Evolutionary conservation across 495 filamentous ascomycete species (phyloP).

Genomic region (Aspergillus cristatus): DNA sequence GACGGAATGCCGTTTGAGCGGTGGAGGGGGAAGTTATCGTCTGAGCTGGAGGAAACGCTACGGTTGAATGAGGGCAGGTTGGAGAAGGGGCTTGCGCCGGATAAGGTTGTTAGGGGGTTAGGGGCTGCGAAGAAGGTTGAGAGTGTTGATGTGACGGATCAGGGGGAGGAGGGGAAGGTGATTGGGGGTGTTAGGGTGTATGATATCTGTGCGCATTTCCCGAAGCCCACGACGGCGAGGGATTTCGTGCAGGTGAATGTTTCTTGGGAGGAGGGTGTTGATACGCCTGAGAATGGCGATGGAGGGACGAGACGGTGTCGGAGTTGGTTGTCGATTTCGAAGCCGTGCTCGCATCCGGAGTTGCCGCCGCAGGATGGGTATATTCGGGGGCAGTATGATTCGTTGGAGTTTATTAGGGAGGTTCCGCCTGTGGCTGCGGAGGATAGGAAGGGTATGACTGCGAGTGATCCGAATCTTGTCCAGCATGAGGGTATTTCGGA

Average conservation of each 20-base stretch:
- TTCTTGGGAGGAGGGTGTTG: slow-evolving; percentile 33
- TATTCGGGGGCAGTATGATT: slow-evolving; percentile 81
- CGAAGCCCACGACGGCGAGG: slow-evolving; percentile 74
- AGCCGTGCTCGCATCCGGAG: slow-evolving; percentile 68
- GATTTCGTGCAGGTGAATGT: slow-evolving; percentile 78
- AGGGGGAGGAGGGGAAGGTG: slow-evolving; percentile 26
- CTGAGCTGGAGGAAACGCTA: slow-evolving; percentile 45
- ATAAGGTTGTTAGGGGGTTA: slow-evolving; percentile 66
- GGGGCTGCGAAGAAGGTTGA: slow-evolving; percentile 58
- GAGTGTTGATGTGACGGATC: slow-evolving; percentile 39
- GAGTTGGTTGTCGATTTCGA: slow-evolving; percentile 80
- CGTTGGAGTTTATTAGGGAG: slow-evolving; percentile 84
- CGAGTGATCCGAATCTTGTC: not conserved
- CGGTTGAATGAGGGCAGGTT: slow-evolving; percentile 51
- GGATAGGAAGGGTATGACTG: not conserved
- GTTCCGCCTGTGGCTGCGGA: slow-evolving; percentile 41
- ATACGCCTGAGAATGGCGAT: slow-evolving; percentile 2
- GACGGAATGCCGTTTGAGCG: slow-evolving; percentile 61
- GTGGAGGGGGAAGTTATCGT: slow-evolving; percentile 43
- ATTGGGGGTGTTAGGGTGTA: slow-evolving; percentile 50
- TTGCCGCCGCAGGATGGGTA: slow-evolving; percentile 58
- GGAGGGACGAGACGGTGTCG: slow-evolving; percentile 24
- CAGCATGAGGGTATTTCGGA: not conserved
- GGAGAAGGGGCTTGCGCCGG: slow-evolving; percentile 20
- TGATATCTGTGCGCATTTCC: slow-evolving; percentile 81